These are phyloP conservation scores for Lentinus tigrinus DNA, from an alignment of 768 basidiomycete species.

Conservation along the genomic window DNA sequence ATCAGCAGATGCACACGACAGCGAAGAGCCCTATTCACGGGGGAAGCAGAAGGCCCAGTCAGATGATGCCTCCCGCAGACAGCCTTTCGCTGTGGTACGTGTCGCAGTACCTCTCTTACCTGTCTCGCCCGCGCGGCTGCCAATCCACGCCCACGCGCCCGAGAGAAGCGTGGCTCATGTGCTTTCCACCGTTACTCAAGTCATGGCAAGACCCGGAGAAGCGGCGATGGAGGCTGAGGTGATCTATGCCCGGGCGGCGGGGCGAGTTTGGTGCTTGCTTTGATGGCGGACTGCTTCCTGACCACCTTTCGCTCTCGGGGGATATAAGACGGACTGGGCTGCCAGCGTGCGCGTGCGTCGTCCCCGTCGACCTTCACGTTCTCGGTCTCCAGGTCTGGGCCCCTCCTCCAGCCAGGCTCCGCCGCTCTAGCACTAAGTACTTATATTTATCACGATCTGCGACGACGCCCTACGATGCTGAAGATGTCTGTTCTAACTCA, in stretches of 20 bases:
- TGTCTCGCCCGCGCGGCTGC: not conserved
- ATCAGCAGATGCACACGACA: constrained; percentile 7
- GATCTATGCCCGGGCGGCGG: not conserved
- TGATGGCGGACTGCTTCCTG: not conserved
- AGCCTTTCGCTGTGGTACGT: not conserved
- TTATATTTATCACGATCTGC: not conserved
- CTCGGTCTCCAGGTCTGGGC: not conserved
- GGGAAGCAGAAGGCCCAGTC: not conserved
- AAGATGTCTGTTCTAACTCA: constrained; percentile 2
- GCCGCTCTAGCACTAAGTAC: not conserved
- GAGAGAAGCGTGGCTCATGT: not conserved
- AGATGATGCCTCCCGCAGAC: constrained; percentile 5
- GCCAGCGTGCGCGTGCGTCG: not conserved
- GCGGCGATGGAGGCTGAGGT: not conserved
- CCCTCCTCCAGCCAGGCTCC: not conserved
- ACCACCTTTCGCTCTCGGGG: not conserved
- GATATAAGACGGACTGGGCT: not conserved
- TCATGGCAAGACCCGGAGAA: not conserved
- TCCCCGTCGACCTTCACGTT: not conserved
- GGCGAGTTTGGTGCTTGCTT: not conserved
- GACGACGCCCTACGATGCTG: not conserved
- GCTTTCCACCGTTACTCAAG: no score
- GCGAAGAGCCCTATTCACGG: not conserved
- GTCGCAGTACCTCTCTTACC: not conserved
- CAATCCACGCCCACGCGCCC: not conserved